Base-by-base conservation (phyloP, 2,329 filamentous ascomycete species). In the Incumbomyces delicatus region DNA sequence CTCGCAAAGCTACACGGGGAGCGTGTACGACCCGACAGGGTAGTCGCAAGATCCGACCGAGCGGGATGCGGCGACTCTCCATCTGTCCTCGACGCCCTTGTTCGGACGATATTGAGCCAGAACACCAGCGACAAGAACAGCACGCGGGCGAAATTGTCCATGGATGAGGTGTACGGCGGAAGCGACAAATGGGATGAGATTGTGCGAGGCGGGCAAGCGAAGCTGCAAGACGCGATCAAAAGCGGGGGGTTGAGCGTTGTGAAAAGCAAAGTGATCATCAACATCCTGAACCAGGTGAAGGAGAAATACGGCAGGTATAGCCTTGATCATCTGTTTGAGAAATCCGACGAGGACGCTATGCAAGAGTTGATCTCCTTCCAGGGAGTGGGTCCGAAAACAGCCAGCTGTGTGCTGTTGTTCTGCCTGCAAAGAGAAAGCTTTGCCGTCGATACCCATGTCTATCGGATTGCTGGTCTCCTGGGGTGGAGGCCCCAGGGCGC, bases 1-100 rank as follows among this genome's bases (percentile, higher is more conserved):
- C 74, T 94, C 0, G 74, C 78, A 1, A 69, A 71, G 11, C 61
- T 78, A 0, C 85, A 94, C 57, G 84, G 83, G 1, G 71, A 77
- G 45, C 73, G 83, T 12, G 68, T 69, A 39, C 72, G 76, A 1
- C 87, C 87, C 0, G 69, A 77, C n/a, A 75, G 71, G 1, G 78
- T 89, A 7, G 83, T 84, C 1, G 69, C 76, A 3, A 86, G 84
- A 4, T 69, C 85, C 5, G 78, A 78, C 6, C 73, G 85, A 2
- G 79, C 87, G 11, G 87, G 87, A 14, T 83, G 79, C 53, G 79
- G 79, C 30, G 78, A 82, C 60, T 78, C 81, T 1, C 79, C 78
- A 0, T 80, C 76, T 2, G 77, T 83, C 1, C 69, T 82, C 2
- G 79, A 83, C 58, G 78, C 79, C 1, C 65, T 82, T 4, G 74